Evolutionary conservation across 1,284 basidiomycete species (phyloP).

Genomic region (Apiotrichum mycotoxinovorans): DNA sequence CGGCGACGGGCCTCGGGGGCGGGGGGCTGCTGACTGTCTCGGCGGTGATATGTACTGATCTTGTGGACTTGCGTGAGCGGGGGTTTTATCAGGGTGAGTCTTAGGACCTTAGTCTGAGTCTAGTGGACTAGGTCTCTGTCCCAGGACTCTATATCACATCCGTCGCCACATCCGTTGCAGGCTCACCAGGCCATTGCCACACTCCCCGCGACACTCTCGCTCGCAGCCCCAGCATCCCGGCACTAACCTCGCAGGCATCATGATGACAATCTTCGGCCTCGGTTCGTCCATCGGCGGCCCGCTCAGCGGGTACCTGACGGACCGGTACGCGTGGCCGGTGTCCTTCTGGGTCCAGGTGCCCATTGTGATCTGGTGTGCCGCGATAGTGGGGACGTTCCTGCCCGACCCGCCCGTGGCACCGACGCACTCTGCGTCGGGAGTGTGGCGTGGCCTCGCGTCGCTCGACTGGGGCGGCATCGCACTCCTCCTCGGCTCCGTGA

Average conservation of each 20-base stretch:
- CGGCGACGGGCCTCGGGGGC: constrained; percentile 46
- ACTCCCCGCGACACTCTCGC: too few relatives aligned
- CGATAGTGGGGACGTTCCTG: constrained; percentile 35
- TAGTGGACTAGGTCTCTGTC: too few relatives aligned
- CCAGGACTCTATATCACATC: too few relatives aligned
- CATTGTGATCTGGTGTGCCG: constrained; percentile 32
- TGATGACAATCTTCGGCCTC: constrained; percentile 49
- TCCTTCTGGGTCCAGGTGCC: constrained; percentile 47
- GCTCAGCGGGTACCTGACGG: constrained; percentile 41
- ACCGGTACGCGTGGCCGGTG: constrained; percentile 42
- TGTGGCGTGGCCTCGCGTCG: constrained; percentile 31
- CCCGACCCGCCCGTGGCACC: constrained; percentile 37
- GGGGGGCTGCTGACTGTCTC: constrained; percentile 48
- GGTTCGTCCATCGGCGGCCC: constrained; percentile 48
- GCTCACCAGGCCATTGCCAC: too few relatives aligned
- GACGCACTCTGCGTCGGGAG: constrained; percentile 34
- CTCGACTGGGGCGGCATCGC: constrained; percentile 44
- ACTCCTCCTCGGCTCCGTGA: constrained; percentile 66
- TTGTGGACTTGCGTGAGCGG: constrained; percentile 46
- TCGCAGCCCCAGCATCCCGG: not conserved
- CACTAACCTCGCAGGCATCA: constrained; percentile 31
- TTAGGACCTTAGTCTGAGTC: too few relatives aligned
- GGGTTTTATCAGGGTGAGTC: constrained; percentile 48
- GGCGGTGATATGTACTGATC: constrained; percentile 48
- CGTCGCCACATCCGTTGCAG: too few relatives aligned